Base-by-base conservation (phyloP, 2,329 filamentous ascomycete genomes). In the Thermothelomyces thermophilus region DNA sequence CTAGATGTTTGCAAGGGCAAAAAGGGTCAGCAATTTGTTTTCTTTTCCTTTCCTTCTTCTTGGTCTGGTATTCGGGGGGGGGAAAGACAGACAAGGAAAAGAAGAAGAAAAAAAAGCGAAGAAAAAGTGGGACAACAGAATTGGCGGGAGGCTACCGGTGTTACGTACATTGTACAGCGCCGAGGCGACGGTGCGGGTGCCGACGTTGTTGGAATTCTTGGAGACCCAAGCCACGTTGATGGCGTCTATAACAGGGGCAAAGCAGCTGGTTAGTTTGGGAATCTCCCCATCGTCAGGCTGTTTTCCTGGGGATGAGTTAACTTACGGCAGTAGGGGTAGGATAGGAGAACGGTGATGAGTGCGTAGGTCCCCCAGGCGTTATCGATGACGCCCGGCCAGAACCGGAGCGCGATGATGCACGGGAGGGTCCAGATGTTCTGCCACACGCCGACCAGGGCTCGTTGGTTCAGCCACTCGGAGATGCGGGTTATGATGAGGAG, bases 221-320 rank as follows among this genome's bases (percentile, higher is more conserved):
- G 75, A 79, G 1, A 72, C 76, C 70, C 77, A 78, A 0, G 75
- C 79, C 0, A 82, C 79, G 2, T 80, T 65, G 26, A 83, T 76
- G 0, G 80, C 77, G 58, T 83, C 74, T 62, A 49, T 31, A 4
- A 7, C 3, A n/a, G n/a, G n/a, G n/a, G n/a, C n/a, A 6, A 2
- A n/a, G 33, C 11, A 10, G 22, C 9, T 14, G 30, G 24, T 36
- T 22, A 40, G 46, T 20, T 2, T 3, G n/a, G n/a, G n/a, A n/a
- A n/a, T n/a, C n/a, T n/a, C n/a, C n/a, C n/a, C n/a, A n/a, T n/a
- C n/a, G n/a, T n/a, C n/a, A n/a, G n/a, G n/a, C n/a, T n/a, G n/a
- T n/a, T n/a, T n/a, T n/a, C n/a, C n/a, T n/a, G n/a, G n/a, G n/a
- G n/a, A n/a, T n/a, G n/a, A n/a, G n/a, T n/a, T n/a, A n/a, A 61